A percentile compares a stretch with the other conserved stretches of the same genome.
These are phyloP conservation scores for Climacium dendroides DNA, from an alignment of 225 moss, liverwort and hornwort species.

Conservation along the genomic window DNA sequence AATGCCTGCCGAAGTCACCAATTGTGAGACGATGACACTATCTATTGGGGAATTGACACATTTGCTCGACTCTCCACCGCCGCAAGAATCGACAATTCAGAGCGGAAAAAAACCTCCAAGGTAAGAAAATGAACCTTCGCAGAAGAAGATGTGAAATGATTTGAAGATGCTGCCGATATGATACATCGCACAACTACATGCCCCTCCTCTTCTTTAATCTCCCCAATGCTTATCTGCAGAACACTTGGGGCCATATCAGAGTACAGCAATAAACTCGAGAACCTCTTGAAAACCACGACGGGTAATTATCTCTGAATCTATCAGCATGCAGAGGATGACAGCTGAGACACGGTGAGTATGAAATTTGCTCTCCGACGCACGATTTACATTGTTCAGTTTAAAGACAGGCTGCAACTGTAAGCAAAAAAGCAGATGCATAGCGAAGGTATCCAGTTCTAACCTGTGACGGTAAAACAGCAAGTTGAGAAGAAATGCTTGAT, in stretches of 20 bases:
- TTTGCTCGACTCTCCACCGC: not conserved
- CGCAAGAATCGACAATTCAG: not conserved
- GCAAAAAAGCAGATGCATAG: not conserved
- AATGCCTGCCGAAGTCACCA: constrained; percentile 32
- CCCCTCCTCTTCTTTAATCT: constrained; percentile 6
- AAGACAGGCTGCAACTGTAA: not conserved
- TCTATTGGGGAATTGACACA: not conserved
- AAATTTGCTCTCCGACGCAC: not conserved
- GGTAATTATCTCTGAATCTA: not conserved
- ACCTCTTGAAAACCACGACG: not conserved
- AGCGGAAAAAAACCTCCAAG: not conserved
- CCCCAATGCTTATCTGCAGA: constrained; percentile 21
- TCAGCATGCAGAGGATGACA: not conserved
- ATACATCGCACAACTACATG: constrained; percentile 27
- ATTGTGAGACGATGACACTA: not conserved
- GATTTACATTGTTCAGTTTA: not conserved
- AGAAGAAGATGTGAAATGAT: constrained; percentile 15
- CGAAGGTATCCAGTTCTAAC: constrained; percentile 6
- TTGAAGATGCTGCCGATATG: constrained; percentile 13
- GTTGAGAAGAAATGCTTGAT: constrained; percentile 55
- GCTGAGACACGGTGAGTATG: not conserved
- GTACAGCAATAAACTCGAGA: not conserved
- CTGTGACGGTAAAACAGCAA: constrained; percentile 54
- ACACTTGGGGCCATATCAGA: not conserved
- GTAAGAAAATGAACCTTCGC: constrained; percentile 15